Base-by-base conservation (phyloP, 1,284 basidiomycete genomes). In the Crepidotus sp. region DNA sequence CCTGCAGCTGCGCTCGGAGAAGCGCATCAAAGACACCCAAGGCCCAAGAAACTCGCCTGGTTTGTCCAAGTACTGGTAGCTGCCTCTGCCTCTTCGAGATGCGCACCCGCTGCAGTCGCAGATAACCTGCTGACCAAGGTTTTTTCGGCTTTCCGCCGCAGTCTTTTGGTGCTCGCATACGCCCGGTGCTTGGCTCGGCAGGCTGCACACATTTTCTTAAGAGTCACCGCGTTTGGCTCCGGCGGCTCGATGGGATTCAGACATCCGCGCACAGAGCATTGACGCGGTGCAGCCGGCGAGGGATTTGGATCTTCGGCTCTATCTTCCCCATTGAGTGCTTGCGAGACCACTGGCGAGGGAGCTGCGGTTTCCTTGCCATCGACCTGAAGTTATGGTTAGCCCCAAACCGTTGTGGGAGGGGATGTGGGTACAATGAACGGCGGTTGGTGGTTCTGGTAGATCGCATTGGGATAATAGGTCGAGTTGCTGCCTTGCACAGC, bases 121-220 rank as follows among this genome's bases (percentile, higher is more conserved):
- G 36, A 42, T 7, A 46, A 6, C 7, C 33, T 26, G 19, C 22
- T 36, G 8, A 46, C 30, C 30, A 49, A 34, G 1, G 65, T 66
- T 57, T 76, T 76, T 59, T 77, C 74, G 54, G 66, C 55, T 56
- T 74, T 76, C 46, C 72, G 59, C 48, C 69, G 67, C 5, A 68
- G 67, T 11, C 74, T 60, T 55, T 76, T 76, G 2, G 72, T 73
- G 37, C 55, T 69, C 11, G 72, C 73, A 39, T 77, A 77, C 14
- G 66, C 55, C 22, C 74, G 65, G 55, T 76, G 74, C 11, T 71
- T 65, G 27, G 64, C 64, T 18, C 74, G 62, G 60, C 74, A 77
- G 3, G 50, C 53, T 24, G 71, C 68, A 61, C 74, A 77, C 74
- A 76, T 76, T 58, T 71, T 76, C 54, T 61, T 68, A 4, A 52